phyloP scores from a whole-genome alignment of 257 asterid genomes.

The Plantago ovata region DNA sequence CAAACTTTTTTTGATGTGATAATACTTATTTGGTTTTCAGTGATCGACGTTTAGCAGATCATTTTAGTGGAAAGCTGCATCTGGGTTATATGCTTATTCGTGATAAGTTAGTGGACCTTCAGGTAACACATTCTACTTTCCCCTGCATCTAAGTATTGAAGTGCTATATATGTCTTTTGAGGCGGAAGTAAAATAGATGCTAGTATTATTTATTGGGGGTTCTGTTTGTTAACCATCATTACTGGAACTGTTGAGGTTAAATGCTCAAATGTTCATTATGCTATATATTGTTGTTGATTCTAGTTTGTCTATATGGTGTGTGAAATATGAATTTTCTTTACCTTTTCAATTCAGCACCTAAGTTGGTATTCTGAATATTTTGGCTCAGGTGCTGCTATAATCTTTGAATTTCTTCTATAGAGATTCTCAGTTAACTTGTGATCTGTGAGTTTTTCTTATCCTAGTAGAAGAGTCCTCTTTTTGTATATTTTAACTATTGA shows the following conservation, averaged over 20 bases:
- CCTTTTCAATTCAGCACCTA: conserved; percentile 37
- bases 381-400: conserved; percentile 60
- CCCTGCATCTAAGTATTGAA: not conserved
- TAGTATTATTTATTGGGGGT: not conserved
- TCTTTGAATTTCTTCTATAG: conserved; percentile 52
- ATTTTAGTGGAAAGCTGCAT: conserved; percentile 99
- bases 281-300: conserved; percentile 9
- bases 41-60: conserved; percentile 99
- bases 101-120: conserved; percentile 91
- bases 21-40: conserved; percentile 52
- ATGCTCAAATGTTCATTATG: not conserved
- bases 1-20: conserved; percentile 15
- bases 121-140: conserved; percentile 43
- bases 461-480: conserved; percentile 25
- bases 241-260: conserved; percentile 2
- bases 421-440: conserved; percentile 49
- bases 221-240: not conserved
- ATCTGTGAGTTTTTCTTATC: conserved; percentile 59
- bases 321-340: conserved; percentile 14
- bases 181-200: not conserved
- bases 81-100: conserved; percentile 95
- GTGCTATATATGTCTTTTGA: not conserved
- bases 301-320: conserved; percentile 13
- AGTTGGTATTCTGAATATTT: conserved; percentile 43
- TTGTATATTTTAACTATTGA: conserved; percentile 21